Evolutionary conservation across 371 early-diverging fungal species (phyloP), one percentile per base, ranked within the genome.

Genomic region (Parasitella parasitica): DNA sequence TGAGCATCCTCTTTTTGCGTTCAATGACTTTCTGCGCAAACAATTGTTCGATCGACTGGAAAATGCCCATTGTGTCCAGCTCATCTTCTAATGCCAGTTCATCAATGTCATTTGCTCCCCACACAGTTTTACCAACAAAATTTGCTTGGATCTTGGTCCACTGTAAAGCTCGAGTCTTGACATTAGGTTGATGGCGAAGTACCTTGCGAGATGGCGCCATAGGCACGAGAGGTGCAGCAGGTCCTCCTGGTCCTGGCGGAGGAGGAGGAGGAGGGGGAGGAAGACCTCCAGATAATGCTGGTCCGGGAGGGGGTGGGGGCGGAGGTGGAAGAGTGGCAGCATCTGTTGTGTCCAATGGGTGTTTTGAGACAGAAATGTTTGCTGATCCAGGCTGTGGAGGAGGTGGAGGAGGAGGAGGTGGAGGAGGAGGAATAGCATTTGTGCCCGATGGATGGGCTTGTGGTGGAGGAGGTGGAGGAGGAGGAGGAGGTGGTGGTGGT

Each of bases 91-190:
- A 32, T 6, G 83, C 83, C 6, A 61, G 57, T 41, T 85, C 85
- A 35, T 81, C 83, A 41, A 85, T 63, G 32, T 81, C 82, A 3
- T 73, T 52, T 0, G 58, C 26, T 6, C 78, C 81, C 87, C 87
- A 89, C 4, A 89, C 65, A 0, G 89, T 89, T 34, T 84, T 84
- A 20, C 75, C 76, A 18, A 86, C 76, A 34, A 73, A 61, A 62
- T 79, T 81, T 36, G 86, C 85, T 54, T 85, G 85, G 43, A 94
- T 65, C 60, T 94, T 94, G 61, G 92, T 92, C 94, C 94, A 93
- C 70, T 94, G 92, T 18, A 94, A 60, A n/a, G 87, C 86, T 64
- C 91, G 88, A 7, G 94, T 85, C 75, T 92, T 93, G 59, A 87
- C 86, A 48, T 83, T 85, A 5, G 92, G 86, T 57, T 81, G 77